phyloP scores from a whole-genome alignment of 1,284 basidiomycete genomes.

The Bondarzewia mesenterica region DNA sequence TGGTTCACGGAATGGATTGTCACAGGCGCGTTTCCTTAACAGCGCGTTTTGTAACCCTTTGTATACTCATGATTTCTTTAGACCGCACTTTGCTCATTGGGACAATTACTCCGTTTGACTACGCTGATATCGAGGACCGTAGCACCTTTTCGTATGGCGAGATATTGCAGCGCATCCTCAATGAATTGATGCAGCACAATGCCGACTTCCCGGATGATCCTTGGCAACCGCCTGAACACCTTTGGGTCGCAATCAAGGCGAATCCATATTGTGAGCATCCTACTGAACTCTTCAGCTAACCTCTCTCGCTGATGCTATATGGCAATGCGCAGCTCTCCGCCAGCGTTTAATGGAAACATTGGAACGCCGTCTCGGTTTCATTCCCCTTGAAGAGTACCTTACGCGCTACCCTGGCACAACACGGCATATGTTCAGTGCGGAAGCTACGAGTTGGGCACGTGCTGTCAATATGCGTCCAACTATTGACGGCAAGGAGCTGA shows the following conservation, averaged over 20 bases:
- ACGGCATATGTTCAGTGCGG: neutral
- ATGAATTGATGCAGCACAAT: slow-evolving; percentile 1
- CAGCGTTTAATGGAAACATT: neutral
- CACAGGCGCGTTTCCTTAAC: neutral
- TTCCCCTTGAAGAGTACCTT: slow-evolving; percentile 5
- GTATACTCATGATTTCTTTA: neutral
- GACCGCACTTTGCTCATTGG: slow-evolving; percentile 1
- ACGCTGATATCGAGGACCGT: slow-evolving; percentile 4
- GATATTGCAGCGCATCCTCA: neutral
- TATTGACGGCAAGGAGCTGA: neutral
- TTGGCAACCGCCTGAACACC: slow-evolving; percentile 1
- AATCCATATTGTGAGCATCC: neutral
- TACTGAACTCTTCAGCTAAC: neutral
- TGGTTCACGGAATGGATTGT: slow-evolving; percentile 2
- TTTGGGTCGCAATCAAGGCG: slow-evolving; percentile 1
- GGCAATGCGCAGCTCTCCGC: neutral
- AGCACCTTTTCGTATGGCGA: neutral
- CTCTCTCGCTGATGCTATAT: neutral
- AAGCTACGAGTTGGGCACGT: neutral
- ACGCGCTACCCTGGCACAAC: slow-evolving; percentile 2
- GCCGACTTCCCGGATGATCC: neutral
- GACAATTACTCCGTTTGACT: slow-evolving; percentile 2
- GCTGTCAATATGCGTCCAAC: neutral
- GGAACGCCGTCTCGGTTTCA: slow-evolving; percentile 1
- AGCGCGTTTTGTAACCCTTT: no score